Evolutionary conservation across 306 rosid species (phyloP).

Genomic region (Castanea sativa): DNA sequence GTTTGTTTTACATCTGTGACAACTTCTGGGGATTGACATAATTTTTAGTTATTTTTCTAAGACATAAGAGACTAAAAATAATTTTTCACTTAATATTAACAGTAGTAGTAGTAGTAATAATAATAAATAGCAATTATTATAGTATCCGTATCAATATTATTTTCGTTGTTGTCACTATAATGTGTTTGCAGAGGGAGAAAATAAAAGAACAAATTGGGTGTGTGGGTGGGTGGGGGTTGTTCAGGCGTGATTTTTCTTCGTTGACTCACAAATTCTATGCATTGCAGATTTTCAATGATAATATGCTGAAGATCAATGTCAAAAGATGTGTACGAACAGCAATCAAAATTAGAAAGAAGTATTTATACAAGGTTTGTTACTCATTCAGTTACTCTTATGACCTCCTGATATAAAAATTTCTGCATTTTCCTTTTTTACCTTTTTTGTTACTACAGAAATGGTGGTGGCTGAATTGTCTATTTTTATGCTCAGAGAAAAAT

Average conservation of each 20-base stretch:
- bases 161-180: background rate
- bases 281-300: constrained; percentile 87
- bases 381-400: constrained; percentile 3
- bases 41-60: background rate
- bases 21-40: background rate
- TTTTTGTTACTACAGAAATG: background rate
- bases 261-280: constrained; percentile 17
- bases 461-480: background rate
- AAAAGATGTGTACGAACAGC: constrained; percentile 72
- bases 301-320: constrained; percentile 70
- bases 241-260: constrained; percentile 6
- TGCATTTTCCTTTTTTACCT: background rate
- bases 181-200: background rate
- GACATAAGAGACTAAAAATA: background rate
- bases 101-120: background rate
- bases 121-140: background rate
- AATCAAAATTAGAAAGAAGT: constrained; percentile 83
- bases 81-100: background rate
- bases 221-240: background rate
- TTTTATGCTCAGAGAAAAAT: too few species aligned
- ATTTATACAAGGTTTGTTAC: constrained; percentile 67
- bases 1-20: background rate
- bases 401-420: constrained; percentile 10
- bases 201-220: background rate
- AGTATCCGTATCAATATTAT: background rate